These are phyloP conservation scores for Ampelocalamus luodianensis DNA, from an alignment of 176 grass and related monocot species.

Conservation along the genomic window DNA sequence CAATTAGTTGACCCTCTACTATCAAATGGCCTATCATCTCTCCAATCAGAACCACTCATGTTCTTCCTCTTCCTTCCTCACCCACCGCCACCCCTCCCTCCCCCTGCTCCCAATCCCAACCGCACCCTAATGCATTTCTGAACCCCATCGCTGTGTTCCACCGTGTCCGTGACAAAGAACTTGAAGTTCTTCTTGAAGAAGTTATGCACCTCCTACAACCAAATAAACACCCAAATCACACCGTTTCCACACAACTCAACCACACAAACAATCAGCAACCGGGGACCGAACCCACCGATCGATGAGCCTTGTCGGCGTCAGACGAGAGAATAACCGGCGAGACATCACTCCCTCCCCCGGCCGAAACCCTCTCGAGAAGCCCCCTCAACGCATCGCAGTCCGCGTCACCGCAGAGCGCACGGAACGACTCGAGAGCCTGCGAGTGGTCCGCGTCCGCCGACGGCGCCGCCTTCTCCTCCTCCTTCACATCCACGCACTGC, in stretches of 20 bases:
- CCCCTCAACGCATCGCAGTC: slow-evolving; percentile 57
- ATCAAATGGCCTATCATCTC: slow-evolving; percentile 69
- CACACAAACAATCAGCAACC: background rate
- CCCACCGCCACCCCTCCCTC: slow-evolving; percentile 39
- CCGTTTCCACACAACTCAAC: background rate
- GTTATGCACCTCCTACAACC: slow-evolving; percentile 75
- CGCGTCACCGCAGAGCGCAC: slow-evolving; percentile 59
- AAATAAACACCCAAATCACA: slow-evolving; percentile 20
- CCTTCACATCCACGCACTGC: slow-evolving; percentile 57
- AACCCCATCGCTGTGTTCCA: slow-evolving; percentile 72
- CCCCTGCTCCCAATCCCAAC: slow-evolving; percentile 53
- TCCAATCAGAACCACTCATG: slow-evolving; percentile 53
- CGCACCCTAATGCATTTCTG: slow-evolving; percentile 79
- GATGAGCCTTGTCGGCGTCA: slow-evolving; percentile 76
- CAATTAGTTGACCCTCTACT: slow-evolving; percentile 84
- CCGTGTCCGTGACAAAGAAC: slow-evolving; percentile 84
- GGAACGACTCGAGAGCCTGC: slow-evolving; percentile 55
- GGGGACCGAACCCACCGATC: slow-evolving; percentile 64
- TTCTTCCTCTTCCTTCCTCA: slow-evolving; percentile 80
- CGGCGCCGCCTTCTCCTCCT: slow-evolving; percentile 59
- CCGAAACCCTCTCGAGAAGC: slow-evolving; percentile 61
- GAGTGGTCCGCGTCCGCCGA: slow-evolving; percentile 68
- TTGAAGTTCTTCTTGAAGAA: slow-evolving; percentile 92
- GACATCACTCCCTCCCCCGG: slow-evolving; percentile 41
- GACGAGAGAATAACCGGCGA: slow-evolving; percentile 68